Evolutionary conservation across 495 filamentous ascomycete genomes (phyloP).

Genomic region (Aspergillus ostianus): DNA sequence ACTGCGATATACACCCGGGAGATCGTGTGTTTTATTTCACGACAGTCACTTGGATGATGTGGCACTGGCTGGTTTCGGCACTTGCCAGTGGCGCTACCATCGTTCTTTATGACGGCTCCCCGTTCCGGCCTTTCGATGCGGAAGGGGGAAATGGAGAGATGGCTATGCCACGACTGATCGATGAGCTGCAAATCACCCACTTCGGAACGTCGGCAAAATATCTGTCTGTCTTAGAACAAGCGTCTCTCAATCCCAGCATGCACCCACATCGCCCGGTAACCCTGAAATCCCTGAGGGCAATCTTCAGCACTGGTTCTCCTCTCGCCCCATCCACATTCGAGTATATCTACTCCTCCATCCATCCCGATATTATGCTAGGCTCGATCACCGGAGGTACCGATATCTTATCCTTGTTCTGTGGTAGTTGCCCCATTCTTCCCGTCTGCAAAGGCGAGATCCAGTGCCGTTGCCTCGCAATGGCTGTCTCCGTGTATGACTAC

Average conservation of each 20-base stretch:
- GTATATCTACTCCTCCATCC: slow-evolving; percentile 82
- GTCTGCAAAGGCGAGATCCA: slow-evolving; percentile 90
- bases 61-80: slow-evolving; percentile 88
- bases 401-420: slow-evolving; percentile 91
- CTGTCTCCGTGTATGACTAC: slow-evolving; percentile 73
- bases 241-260: slow-evolving; percentile 60
- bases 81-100: slow-evolving; percentile 77
- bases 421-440: slow-evolving; percentile 79
- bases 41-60: slow-evolving; percentile 96
- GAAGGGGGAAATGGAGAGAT: slow-evolving; percentile 58
- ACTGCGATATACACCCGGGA: slow-evolving; percentile 68
- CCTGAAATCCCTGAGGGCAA: slow-evolving; percentile 62
- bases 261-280: slow-evolving; percentile 46
- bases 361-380: slow-evolving; percentile 69
- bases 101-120: slow-evolving; percentile 85
- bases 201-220: slow-evolving; percentile 94
- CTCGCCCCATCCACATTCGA: slow-evolving; percentile 89
- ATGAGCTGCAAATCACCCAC: slow-evolving; percentile 75
- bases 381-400: slow-evolving; percentile 90
- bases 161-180: slow-evolving; percentile 67
- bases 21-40: slow-evolving; percentile 82
- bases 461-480: slow-evolving; percentile 88
- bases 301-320: slow-evolving; percentile 92
- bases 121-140: slow-evolving; percentile 63
- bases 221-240: slow-evolving; percentile 85